Conservation (phyloP, 257 asterid species). For the Nicotiana undulata region DNA sequence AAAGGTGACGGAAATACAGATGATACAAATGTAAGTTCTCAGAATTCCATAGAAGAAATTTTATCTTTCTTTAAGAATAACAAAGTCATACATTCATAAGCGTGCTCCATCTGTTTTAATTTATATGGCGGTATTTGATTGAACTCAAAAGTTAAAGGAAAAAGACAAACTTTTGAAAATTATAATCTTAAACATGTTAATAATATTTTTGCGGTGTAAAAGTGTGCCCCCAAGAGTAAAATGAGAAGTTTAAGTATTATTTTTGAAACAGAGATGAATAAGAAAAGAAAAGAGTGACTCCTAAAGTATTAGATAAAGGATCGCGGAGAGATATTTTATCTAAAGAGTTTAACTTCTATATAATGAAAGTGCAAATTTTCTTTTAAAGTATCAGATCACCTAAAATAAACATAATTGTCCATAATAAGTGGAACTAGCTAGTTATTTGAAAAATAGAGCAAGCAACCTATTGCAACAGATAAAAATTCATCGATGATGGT, state of each 20-base stretch:
- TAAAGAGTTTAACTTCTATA: background rate
- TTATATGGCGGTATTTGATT: background rate
- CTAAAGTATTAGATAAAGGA: background rate
- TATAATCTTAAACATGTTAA: background rate
- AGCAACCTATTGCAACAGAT: background rate
- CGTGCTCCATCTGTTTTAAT: background rate
- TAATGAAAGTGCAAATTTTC: background rate
- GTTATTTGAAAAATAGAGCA: background rate
- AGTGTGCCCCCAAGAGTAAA: background rate
- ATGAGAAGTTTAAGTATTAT: background rate
- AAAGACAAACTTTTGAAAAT: background rate
- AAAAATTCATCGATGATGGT: background rate
- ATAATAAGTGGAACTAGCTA: background rate
- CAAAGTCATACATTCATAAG: no score
- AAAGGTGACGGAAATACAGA: slow-evolving; percentile 53
- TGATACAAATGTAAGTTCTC: slow-evolving; percentile 36
- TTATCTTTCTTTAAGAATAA: background rate
- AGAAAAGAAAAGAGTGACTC: background rate
- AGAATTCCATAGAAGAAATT: background rate
- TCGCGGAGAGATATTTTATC: background rate
- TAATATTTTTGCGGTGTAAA: background rate
- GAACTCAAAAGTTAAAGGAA: background rate
- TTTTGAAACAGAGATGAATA: background rate
- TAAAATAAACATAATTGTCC: background rate
- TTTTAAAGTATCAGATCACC: background rate